These are phyloP conservation scores for Aspergillus awamori DNA, from an alignment of 2,329 filamentous ascomycete species.

Conservation along the genomic window DNA sequence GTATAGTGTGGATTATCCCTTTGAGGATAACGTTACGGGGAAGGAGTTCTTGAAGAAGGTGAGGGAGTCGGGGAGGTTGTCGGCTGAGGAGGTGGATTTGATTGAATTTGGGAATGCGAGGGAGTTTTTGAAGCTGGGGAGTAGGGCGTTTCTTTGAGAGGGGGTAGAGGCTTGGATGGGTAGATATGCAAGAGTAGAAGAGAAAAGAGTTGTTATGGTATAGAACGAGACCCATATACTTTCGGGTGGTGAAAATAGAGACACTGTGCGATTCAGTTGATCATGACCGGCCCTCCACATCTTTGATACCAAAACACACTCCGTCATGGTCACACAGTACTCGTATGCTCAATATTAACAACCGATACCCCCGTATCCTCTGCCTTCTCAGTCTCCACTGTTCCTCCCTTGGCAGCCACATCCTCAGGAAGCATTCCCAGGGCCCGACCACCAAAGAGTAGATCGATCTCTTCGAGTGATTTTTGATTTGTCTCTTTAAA, in stretches of 20 bases:
- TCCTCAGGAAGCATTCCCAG: slow-evolving; percentile 52
- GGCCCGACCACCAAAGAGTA: slow-evolving; percentile 58
- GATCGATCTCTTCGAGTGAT: slow-evolving; percentile 61
- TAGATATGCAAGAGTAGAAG: no score
- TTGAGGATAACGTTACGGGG: slow-evolving; percentile 54
- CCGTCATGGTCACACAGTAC: neutral
- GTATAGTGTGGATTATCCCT: slow-evolving; percentile 42
- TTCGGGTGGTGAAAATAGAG: no score
- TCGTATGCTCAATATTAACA: slow-evolving; percentile 21
- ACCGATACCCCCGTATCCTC: slow-evolving; percentile 17
- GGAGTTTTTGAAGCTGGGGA: slow-evolving; percentile 42
- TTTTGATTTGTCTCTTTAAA: slow-evolving; percentile 60
- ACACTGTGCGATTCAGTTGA: no score
- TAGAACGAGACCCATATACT: no score
- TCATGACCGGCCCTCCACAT: no score
- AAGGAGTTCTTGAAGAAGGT: slow-evolving; percentile 54
- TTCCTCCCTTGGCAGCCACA: slow-evolving; percentile 5
- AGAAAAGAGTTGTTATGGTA: no score
- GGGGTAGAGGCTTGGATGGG: no score
- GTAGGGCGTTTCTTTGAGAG: no score
- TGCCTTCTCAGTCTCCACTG: slow-evolving; percentile 7
- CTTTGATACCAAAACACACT: no score
- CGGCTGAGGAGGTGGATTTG: slow-evolving; percentile 51
- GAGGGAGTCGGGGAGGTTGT: slow-evolving; percentile 54
- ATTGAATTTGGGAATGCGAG: slow-evolving; percentile 58